Evolutionary conservation across 2,329 filamentous ascomycete genomes (phyloP).

Genomic region (Aaosphaeria pasadenensis): DNA sequence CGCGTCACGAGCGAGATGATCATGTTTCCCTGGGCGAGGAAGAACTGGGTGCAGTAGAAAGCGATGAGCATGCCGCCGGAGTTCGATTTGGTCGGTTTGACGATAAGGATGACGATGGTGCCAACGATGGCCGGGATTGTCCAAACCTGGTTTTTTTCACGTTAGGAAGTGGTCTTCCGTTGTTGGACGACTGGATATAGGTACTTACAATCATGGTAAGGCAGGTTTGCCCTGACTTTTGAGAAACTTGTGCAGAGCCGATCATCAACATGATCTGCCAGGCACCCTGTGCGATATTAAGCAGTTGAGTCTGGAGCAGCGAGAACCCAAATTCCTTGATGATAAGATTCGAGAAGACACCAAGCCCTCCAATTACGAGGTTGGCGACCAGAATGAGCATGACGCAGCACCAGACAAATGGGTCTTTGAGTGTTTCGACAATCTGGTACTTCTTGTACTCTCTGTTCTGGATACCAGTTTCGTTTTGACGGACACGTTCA

Average conservation of each 20-base stretch:
- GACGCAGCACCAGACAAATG: conserved; percentile 18
- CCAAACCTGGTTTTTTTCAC: neutral
- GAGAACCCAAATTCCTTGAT: conserved; percentile 26
- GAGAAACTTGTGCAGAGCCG: conserved; percentile 13
- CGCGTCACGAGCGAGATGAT: conserved; percentile 11
- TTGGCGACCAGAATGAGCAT: conserved; percentile 21
- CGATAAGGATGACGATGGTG: conserved; percentile 16
- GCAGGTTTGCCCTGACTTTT: conserved; percentile 15
- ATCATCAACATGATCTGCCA: conserved; percentile 23
- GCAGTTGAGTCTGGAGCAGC: conserved; percentile 22
- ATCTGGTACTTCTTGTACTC: conserved; percentile 21
- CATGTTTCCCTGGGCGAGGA: conserved; percentile 15
- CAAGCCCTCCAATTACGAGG: conserved; percentile 34
- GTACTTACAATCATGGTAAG: conserved; percentile 16
- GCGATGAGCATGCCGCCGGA: conserved; percentile 21
- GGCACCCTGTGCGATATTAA: conserved; percentile 27
- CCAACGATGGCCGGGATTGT: conserved; percentile 14
- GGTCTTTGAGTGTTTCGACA: conserved; percentile 17
- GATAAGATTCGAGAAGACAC: conserved; percentile 36
- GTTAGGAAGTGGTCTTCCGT: neutral
- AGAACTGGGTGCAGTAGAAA: conserved; percentile 28
- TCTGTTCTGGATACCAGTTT: conserved; percentile 34
- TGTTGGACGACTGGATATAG: neutral
- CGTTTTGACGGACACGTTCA: conserved; percentile 33
- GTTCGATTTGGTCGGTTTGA: conserved; percentile 13